A percentile compares a stretch with the other conserved stretches of the same genome.
Evolutionary conservation across 805 yeast species (phyloP).

Genomic region (Cyberlindnera saturnus): DNA sequence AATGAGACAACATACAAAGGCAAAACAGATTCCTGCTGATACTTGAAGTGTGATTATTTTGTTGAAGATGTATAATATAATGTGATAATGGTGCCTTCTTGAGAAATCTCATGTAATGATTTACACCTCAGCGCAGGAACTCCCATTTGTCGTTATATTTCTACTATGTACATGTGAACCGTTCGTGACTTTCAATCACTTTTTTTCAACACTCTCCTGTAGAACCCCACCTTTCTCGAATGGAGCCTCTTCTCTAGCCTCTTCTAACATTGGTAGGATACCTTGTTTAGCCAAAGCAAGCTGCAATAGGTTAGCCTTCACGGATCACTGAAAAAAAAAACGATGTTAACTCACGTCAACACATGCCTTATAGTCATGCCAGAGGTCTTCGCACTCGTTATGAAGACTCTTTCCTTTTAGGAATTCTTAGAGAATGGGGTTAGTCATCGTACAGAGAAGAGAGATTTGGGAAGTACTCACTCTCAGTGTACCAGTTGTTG

Average conservation of each 20-base stretch:
- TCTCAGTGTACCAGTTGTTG: slow-evolving; percentile 92
- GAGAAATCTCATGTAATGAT: too few relatives aligned
- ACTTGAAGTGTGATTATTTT: slow-evolving; percentile 1
- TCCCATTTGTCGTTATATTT: too few relatives aligned
- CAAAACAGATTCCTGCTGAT: slow-evolving; percentile 6
- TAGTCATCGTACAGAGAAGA: not conserved
- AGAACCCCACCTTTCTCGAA: slow-evolving; percentile 60
- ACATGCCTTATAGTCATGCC: slow-evolving; percentile 88
- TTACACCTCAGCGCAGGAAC: too few relatives aligned
- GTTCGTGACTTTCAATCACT: not conserved
- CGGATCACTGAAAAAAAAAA: not conserved
- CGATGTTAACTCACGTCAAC: slow-evolving; percentile 43
- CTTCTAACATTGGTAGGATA: slow-evolving; percentile 76
- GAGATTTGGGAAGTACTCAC: slow-evolving; percentile 26
- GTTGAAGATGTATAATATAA: too few relatives aligned
- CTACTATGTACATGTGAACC: slow-evolving; percentile 4
- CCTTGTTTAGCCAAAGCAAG: slow-evolving; percentile 62
- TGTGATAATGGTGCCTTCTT: too few relatives aligned
- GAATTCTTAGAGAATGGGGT: slow-evolving; percentile 34
- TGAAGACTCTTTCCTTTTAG: slow-evolving; percentile 47
- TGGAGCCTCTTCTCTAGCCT: slow-evolving; percentile 86
- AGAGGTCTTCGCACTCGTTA: slow-evolving; percentile 86
- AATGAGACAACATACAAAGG: slow-evolving; percentile 39
- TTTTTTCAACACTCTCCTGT: slow-evolving; percentile 8
- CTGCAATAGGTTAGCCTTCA: slow-evolving; percentile 19